A percentile compares a stretch with the other conserved stretches of the same genome.
These are phyloP conservation scores for Cryptosporidium andersoni DNA, from an alignment of 169 alveolate species.

Conservation along the genomic window DNA sequence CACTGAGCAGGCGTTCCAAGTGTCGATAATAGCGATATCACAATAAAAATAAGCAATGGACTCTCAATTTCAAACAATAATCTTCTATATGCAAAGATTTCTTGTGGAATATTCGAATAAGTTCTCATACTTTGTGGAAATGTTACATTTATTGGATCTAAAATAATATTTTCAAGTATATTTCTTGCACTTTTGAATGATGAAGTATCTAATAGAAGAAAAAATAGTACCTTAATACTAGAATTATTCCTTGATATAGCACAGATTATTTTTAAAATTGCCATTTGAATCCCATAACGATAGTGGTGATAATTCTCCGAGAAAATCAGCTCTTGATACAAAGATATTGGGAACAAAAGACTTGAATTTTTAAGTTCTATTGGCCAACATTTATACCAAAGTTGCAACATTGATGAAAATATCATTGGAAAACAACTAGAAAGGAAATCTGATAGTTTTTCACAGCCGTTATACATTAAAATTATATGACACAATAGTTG, in stretches of 20 bases:
- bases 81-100: constrained; percentile 18
- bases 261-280: constrained; percentile 24
- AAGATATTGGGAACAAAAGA: not conserved
- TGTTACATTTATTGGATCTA: constrained; percentile 38
- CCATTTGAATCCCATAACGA: constrained; percentile 10
- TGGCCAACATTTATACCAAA: constrained; percentile 68
- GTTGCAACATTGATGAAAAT: constrained; percentile 13
- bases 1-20: constrained; percentile 58
- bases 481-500: constrained; percentile 32
- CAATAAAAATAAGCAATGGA: constrained; percentile 28
- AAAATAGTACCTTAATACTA: not conserved
- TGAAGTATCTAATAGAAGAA: constrained; percentile 9
- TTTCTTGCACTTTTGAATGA: constrained; percentile 16
- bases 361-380: not conserved
- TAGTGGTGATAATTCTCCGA: constrained; percentile 34
- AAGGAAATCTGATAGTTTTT: not conserved
- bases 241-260: constrained; percentile 7
- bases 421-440: constrained; percentile 1
- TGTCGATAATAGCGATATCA: constrained; percentile 15
- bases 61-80: constrained; percentile 12
- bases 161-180: constrained; percentile 30
- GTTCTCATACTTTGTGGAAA: constrained; percentile 19
- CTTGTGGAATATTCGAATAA: constrained; percentile 8
- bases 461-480: constrained; percentile 4
- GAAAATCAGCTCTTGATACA: constrained; percentile 8